Percentiles rank a stretch among this genome's conserved stretches.
Evolutionary conservation across 768 basidiomycete genomes (phyloP).

Genomic region (Trametes maxima): DNA sequence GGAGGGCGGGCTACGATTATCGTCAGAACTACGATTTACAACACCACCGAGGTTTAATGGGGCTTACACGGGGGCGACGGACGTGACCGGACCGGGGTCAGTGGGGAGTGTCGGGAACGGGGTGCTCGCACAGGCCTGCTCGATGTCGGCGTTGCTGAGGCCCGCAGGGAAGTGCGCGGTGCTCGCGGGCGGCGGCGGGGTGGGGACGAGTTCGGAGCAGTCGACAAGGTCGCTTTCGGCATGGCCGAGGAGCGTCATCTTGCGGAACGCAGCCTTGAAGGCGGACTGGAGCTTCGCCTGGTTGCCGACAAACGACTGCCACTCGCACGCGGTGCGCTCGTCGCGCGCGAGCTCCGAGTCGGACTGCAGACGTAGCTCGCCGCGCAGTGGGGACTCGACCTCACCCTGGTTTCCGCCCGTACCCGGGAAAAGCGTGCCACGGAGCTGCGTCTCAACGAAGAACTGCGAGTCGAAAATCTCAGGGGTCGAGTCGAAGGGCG

Average conservation of each 20-base stretch:
- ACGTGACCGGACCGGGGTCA: slow-evolving; percentile 36
- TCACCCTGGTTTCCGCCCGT: slow-evolving; percentile 34
- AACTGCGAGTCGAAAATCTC: slow-evolving; percentile 33
- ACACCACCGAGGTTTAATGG: too few species aligned
- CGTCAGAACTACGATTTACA: neutral
- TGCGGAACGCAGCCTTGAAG: slow-evolving; percentile 34
- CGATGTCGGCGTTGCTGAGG: slow-evolving; percentile 26
- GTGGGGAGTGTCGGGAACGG: slow-evolving; percentile 28
- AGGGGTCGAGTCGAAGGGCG: slow-evolving; percentile 35
- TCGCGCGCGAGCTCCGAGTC: slow-evolving; percentile 37
- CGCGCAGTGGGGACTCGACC: slow-evolving; percentile 33
- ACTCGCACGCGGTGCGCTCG: slow-evolving; percentile 37
- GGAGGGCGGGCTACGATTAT: slow-evolving; percentile 9
- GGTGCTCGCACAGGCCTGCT: slow-evolving; percentile 28
- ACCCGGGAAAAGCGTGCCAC: slow-evolving; percentile 35
- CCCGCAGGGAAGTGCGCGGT: slow-evolving; percentile 30
- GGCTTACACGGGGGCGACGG: slow-evolving; percentile 38
- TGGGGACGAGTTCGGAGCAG: slow-evolving; percentile 25
- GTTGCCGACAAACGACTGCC: slow-evolving; percentile 37
- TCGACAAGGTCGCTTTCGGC: slow-evolving; percentile 17
- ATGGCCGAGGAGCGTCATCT: slow-evolving; percentile 36
- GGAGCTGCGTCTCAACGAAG: slow-evolving; percentile 35
- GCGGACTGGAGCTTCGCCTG: slow-evolving; percentile 30
- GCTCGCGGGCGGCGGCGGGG: slow-evolving; percentile 16
- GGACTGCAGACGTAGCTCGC: slow-evolving; percentile 40